phyloP scores from a whole-genome alignment of 192 early-diverging fungal genomes.

The Rhizoclosmatium globosum region DNA sequence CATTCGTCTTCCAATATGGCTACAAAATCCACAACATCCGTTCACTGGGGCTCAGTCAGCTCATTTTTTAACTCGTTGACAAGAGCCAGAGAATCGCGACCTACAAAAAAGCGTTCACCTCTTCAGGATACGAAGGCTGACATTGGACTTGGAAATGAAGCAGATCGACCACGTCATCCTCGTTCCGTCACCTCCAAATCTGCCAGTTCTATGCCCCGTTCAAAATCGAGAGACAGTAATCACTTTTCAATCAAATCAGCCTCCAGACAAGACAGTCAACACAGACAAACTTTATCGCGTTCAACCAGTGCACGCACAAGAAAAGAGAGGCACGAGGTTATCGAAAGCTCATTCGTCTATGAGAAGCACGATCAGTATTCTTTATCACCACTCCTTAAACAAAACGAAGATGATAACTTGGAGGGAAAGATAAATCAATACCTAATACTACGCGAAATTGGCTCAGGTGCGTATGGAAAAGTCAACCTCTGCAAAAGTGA shows the following conservation, averaged over 20 bases:
- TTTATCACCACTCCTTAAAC: not conserved
- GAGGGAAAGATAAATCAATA: conserved; percentile 70
- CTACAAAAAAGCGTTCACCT: too few species aligned
- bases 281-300: not conserved
- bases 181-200: not conserved
- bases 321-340: conserved; percentile 6
- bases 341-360: conserved; percentile 34
- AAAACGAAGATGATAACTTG: conserved; percentile 33
- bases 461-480: conserved; percentile 60
- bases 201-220: not conserved
- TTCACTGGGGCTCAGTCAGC: not conserved
- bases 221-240: not conserved
- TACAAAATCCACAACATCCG: not conserved
- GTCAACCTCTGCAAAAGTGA: conserved; percentile 55
- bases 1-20: not conserved
- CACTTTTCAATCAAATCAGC: not conserved
- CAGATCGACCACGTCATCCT: not conserved
- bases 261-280: not conserved
- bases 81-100: too few species aligned
- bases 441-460: conserved; percentile 60
- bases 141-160: too few species aligned
- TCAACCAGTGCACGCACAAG: conserved; percentile 8
- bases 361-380: conserved; percentile 27
- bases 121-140: too few species aligned
- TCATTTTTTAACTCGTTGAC: too few species aligned